Conservation (phyloP, 352 stramenopile genomes). For the Peronospora destructor region DNA sequence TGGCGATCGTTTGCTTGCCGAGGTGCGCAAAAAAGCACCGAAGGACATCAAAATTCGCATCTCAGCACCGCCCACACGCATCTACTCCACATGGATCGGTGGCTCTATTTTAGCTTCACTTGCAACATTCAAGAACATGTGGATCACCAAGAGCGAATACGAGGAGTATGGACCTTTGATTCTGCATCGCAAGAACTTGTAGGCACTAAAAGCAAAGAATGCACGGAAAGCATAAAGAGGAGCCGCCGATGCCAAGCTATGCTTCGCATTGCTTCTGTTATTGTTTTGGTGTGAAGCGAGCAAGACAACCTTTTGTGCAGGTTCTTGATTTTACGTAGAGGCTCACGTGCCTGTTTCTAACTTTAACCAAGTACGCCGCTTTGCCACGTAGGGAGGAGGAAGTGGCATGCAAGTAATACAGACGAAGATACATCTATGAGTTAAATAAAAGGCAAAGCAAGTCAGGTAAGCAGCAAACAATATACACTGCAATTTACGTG, state of each 20-base stretch:
- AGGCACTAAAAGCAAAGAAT: constrained; percentile 12
- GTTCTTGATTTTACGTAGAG: constrained; percentile 16
- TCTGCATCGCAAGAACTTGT: constrained; percentile 94
- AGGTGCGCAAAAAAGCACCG: constrained; percentile 88
- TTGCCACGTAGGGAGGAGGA: not conserved
- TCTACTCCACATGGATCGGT: constrained; percentile 95
- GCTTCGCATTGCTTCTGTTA: constrained; percentile 22
- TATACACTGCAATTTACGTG: constrained; percentile 3
- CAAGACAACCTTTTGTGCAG: not conserved
- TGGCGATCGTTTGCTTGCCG: constrained; percentile 90
- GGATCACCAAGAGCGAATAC: constrained; percentile 98
- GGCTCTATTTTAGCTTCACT: constrained; percentile 96
- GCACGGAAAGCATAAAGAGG: constrained; percentile 7
- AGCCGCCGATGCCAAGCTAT: not conserved
- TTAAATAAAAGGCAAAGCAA: not conserved
- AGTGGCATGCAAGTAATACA: constrained; percentile 21
- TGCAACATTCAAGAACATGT: constrained; percentile 98
- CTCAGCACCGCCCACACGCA: constrained; percentile 91
- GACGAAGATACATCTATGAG: constrained; percentile 7
- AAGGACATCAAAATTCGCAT: constrained; percentile 93
- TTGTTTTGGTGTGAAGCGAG: constrained; percentile 27
- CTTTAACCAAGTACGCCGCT: too few relatives aligned
- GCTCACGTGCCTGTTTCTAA: too few relatives aligned
- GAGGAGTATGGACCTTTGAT: constrained; percentile 96
- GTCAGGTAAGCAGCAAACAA: constrained; percentile 1